These are phyloP conservation scores for Echites panduratus DNA, from an alignment of 257 asterid species.

Conservation along the genomic window DNA sequence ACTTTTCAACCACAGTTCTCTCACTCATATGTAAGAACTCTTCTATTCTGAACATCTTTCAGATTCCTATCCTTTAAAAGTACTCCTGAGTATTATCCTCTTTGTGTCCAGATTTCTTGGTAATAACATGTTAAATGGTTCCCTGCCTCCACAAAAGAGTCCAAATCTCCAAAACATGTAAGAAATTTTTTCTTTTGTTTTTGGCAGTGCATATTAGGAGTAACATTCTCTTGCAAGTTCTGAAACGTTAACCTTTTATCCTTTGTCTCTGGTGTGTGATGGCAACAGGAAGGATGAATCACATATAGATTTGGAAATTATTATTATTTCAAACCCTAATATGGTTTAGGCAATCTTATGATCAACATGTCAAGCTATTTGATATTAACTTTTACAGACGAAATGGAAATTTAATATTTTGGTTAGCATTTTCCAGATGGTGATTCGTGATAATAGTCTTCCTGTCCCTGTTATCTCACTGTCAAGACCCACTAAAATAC, in stretches of 20 bases:
- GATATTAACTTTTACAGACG: background rate
- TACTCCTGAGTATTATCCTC: background rate
- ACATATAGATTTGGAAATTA: background rate
- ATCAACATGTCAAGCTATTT: background rate
- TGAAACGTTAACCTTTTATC: background rate
- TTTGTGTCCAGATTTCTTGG: slow-evolving; percentile 69
- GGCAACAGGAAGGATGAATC: background rate
- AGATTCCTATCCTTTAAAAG: background rate
- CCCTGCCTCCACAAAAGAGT: slow-evolving; percentile 24
- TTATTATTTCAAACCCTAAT: background rate
- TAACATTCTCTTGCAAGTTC: background rate
- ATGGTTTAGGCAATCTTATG: background rate
- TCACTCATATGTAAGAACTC: slow-evolving; percentile 48
- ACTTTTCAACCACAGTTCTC: slow-evolving; percentile 47
- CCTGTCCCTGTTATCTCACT: background rate
- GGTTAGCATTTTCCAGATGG: background rate
- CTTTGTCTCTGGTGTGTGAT: background rate
- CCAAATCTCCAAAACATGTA: slow-evolving; percentile 47
- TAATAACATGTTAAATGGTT: slow-evolving; percentile 39
- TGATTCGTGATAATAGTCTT: background rate
- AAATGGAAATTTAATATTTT: background rate
- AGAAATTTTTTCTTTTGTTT: slow-evolving; percentile 11
- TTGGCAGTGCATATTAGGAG: background rate
- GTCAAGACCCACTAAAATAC: background rate
- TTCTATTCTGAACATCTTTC: slow-evolving; percentile 2